Evolutionary conservation across 2,329 filamentous ascomycete species (phyloP), one percentile per base, ranked within the genome.

Genomic region (Colletotrichum sp.): DNA sequence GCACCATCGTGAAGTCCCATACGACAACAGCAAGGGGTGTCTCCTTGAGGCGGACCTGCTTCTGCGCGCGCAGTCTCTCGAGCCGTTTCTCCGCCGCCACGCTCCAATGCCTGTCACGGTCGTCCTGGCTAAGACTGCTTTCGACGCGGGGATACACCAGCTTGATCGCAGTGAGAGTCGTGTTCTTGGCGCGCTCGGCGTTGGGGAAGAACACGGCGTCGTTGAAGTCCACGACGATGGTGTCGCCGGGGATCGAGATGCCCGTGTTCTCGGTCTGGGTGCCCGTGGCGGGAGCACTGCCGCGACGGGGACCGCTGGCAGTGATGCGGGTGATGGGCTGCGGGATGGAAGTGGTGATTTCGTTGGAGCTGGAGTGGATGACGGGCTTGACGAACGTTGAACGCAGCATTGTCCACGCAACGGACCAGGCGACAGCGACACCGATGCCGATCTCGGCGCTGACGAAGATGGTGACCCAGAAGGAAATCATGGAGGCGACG

Each of bases 381-480:
- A 59, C 64, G 21, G 74, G 74, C 43, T 75, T 75, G 70, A 75
- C 74, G 6, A 75, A 75, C 8, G 74, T 75, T 7, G 74, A 75
- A 3, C 90, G 88, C 0, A 93, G 85, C 3, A 93, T 83, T 30
- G 90, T 88, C 81, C 92, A 92, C 71, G 91, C 88, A 39, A 93
- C 89, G 79, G 90, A 93, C 88, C 93, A 94, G 16, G 87, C 92
- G 1, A 92, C 91, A 1, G 91, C 88, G 28, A 85, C 84, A 26
- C 86, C 91, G 61, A 93, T 92, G 13, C 92, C 92, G 36, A 91
- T 86, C 78, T 93, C 90, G 2, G 90, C 90, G 0, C 88, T 90
- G 3, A 90, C 88, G 78, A 93, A 92, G 16, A 93, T 87, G 0
- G 91, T 92, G 6, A 93, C 86, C 90, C 92, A 93, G 79, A 94